Conservation (phyloP, 1,139 yeast species). For the Candida gigantensis region DNA sequence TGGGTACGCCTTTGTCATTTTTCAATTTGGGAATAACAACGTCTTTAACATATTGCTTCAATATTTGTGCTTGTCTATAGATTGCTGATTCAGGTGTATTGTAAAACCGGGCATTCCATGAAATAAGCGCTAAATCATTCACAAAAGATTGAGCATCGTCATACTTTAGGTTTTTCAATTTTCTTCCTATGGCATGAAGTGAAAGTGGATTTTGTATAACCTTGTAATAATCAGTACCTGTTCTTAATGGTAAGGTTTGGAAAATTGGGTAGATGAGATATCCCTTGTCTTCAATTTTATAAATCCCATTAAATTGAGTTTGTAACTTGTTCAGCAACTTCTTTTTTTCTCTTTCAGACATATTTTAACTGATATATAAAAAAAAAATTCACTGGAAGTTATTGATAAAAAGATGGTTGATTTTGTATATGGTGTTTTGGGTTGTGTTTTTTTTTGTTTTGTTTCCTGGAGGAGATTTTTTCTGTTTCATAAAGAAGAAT, state of each 20-base stretch:
- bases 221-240: constrained; percentile 50
- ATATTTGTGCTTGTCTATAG: constrained; percentile 67
- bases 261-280: constrained; percentile 47
- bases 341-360: constrained; percentile 42
- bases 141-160: constrained; percentile 66
- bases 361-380: constrained; percentile 8
- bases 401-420: constrained; percentile 1
- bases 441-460: constrained; percentile 1
- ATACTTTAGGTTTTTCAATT: constrained; percentile 54
- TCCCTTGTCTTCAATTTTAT: constrained; percentile 48
- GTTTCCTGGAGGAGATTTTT: neutral
- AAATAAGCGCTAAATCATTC: constrained; percentile 75
- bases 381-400: neutral
- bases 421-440: neutral
- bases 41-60: constrained; percentile 62
- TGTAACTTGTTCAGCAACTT: constrained; percentile 43
- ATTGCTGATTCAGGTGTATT: constrained; percentile 70
- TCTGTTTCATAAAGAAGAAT: neutral
- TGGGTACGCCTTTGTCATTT: constrained; percentile 40
- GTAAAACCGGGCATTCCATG: constrained; percentile 87
- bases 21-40: constrained; percentile 56
- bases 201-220: constrained; percentile 45
- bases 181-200: constrained; percentile 42
- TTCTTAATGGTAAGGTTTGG: constrained; percentile 53
- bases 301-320: constrained; percentile 43